These are phyloP conservation scores for Apiosordaria backusii DNA, from an alignment of 495 filamentous ascomycete genomes.

Conservation along the genomic window DNA sequence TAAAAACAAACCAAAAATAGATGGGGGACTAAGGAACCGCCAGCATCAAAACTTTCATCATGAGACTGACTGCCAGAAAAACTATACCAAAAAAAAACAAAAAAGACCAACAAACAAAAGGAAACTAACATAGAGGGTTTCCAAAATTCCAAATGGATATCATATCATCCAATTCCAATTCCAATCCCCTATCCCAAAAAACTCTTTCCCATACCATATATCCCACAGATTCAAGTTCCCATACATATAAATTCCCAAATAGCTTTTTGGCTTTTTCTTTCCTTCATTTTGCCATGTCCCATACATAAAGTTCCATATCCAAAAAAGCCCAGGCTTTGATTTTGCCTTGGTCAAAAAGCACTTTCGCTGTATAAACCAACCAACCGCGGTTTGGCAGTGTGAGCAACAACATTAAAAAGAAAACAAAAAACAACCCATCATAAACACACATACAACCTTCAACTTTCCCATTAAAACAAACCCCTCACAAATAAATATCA, in stretches of 20 bases:
- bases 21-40: too few relatives aligned
- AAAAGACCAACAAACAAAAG: background rate
- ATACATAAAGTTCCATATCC: background rate
- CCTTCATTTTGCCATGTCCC: background rate
- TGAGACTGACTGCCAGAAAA: too few relatives aligned
- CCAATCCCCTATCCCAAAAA: background rate
- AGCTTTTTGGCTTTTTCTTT: background rate
- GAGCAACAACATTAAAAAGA: background rate
- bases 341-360: too few relatives aligned
- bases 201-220: background rate
- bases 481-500: slow-evolving; percentile 66
- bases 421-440: background rate
- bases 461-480: background rate
- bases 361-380: too few relatives aligned
- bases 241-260: background rate
- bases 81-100: background rate
- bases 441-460: too few relatives aligned
- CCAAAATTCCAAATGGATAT: background rate
- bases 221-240: background rate
- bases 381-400: too few relatives aligned
- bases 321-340: background rate
- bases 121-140: too few relatives aligned
- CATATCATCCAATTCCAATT: background rate
- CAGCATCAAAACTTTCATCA: too few relatives aligned
- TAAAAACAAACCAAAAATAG: too few relatives aligned